Evolutionary conservation across 495 filamentous ascomycete species (phyloP), one percentile per base, ranked within the genome.

Genomic region (Pseudoneurospora amorphoporcata): DNA sequence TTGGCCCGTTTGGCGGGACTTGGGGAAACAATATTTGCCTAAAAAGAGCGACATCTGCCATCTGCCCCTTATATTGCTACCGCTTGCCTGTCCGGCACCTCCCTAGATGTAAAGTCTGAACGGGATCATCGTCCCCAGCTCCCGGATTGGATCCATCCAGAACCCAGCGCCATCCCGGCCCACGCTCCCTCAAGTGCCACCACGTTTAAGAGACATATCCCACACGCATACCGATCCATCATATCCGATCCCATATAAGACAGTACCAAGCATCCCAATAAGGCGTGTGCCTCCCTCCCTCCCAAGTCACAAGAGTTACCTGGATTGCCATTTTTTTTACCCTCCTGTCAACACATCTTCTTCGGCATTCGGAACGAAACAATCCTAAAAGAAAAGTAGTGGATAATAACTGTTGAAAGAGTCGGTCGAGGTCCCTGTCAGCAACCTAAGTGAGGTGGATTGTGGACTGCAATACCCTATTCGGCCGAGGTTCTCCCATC

Each of bases 231-330:
- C 7, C 53, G 14, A 17, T 65, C 53, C 32, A 32, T 35, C 29
- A 16, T 35, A 16, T 65, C 14, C 53, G 2, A 65, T 65, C 14
- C 53, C 14, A 65, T 65, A 65, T 65, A 65, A 65, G 37, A 35
- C 53, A 65, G 29, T 61, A 61, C 6, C 5, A 16, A 65, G 53
- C 53, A 65, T 1, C 53, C 53, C 14, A 35, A 35, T 1, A 32
- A 35, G 53, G 53, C 29, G 23, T 42, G 19, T 72, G 29, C n/a
- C n/a, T n/a, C 40, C 38, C 58, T 47, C 61, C 41, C 72, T 68
- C 29, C 35, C 19, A 72, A 40, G 37, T 71, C 70, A 72, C 53
- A 39, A 72, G 10, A 61, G 70, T 61, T 0, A 74, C 68, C 58
- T 73, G 35, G 16, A 76, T 32, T 35, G 70, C 73, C 68, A 8